phyloP scores from a whole-genome alignment of 495 filamentous ascomycete species.

The Trichoderma gamsii region DNA sequence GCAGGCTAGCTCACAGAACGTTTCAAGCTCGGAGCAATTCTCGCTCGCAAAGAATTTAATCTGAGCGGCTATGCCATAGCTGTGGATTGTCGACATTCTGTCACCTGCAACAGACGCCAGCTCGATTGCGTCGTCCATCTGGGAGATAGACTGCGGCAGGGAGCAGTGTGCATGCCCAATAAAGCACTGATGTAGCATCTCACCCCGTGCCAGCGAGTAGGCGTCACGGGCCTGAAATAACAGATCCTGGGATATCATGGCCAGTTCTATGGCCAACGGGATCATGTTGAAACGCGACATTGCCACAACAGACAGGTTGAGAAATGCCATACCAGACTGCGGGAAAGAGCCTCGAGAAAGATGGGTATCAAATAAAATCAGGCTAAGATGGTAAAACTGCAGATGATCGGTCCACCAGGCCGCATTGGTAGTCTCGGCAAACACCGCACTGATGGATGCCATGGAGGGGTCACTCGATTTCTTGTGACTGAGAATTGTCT shows the following conservation, averaged over 20 bases:
- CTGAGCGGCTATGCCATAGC: conserved; percentile 64
- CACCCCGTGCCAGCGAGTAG: conserved; percentile 63
- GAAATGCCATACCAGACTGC: conserved; percentile 69
- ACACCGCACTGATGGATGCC: conserved; percentile 62
- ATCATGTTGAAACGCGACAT: conserved; percentile 67
- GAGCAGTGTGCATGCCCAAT: conserved; percentile 65
- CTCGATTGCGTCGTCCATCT: conserved; percentile 64
- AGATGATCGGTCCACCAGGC: conserved; percentile 75
- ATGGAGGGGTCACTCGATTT: conserved; percentile 48
- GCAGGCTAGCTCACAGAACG: conserved; percentile 63
- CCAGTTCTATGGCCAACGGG: conserved; percentile 59
- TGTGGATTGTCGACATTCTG: conserved; percentile 66
- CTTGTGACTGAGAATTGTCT: conserved; percentile 47
- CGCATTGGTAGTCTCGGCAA: conserved; percentile 71
- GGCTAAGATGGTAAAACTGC: conserved; percentile 68
- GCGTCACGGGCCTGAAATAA: conserved; percentile 61
- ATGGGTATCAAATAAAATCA: conserved; percentile 65
- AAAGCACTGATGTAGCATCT: conserved; percentile 67
- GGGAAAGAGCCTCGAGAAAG: conserved; percentile 60
- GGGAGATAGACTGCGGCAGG: conserved; percentile 51
- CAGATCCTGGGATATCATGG: conserved; percentile 57
- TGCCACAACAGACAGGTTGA: conserved; percentile 67
- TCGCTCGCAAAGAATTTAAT: conserved; percentile 68
- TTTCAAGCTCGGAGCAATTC: conserved; percentile 68
- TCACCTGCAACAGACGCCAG: conserved; percentile 66